These are phyloP conservation scores for Hondaea fermentalgiana DNA, from an alignment of 108 stramenopile genomes.

Conservation along the genomic window DNA sequence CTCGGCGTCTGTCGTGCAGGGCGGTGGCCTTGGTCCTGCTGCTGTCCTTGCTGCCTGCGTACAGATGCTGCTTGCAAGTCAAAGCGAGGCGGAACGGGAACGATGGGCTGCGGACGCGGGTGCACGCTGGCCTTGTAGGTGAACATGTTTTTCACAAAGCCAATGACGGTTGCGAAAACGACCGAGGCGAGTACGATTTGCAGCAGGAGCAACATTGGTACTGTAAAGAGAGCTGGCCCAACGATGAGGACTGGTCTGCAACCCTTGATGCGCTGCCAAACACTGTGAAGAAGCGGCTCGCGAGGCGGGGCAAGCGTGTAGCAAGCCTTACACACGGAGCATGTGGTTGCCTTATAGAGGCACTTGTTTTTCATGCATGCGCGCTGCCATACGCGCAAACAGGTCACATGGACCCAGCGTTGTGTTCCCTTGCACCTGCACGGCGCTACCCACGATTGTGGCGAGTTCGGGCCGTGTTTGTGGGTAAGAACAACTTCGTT, in stretches of 20 bases:
- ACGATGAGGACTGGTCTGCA: not conserved
- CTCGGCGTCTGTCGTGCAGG: too few species aligned
- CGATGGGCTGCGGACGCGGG: not conserved
- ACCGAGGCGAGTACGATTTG: not conserved
- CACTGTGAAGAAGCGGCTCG: not conserved
- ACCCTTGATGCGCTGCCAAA: not conserved
- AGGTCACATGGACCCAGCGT: not conserved
- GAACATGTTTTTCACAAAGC: not conserved
- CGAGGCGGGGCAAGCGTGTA: not conserved
- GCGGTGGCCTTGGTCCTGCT: too few species aligned
- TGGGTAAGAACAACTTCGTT: too few species aligned
- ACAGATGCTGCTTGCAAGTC: not conserved
- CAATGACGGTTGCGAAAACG: not conserved
- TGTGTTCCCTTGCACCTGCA: slow-evolving; percentile 5
- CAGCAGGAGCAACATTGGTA: not conserved
- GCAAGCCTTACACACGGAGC: not conserved
- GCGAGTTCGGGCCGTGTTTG: not conserved
- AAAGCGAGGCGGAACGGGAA: not conserved
- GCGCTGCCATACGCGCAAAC: not conserved
- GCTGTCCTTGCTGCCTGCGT: not conserved
- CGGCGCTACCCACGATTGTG: not conserved
- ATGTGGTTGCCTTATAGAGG: not conserved
- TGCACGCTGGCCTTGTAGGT: not conserved
- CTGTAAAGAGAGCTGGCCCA: not conserved
- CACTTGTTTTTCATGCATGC: not conserved